A percentile compares a stretch with the other conserved stretches of the same genome.
Conservation (phyloP, 2,329 filamentous ascomycete genomes). For the Colletotrichum limetticola region DNA sequence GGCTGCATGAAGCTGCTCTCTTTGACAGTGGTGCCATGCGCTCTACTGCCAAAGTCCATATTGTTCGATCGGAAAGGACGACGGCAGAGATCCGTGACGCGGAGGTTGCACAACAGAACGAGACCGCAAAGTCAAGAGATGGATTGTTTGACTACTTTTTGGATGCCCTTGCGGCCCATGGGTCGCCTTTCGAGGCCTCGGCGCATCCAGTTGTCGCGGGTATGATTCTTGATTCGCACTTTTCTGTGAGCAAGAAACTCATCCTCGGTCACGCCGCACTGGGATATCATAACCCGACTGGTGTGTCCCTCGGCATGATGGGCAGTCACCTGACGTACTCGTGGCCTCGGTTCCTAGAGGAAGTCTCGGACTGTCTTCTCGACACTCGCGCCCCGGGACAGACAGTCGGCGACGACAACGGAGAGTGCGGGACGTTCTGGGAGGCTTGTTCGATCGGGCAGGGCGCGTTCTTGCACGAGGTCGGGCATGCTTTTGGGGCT, state of each 20-base stretch:
- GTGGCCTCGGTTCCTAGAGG: conserved; percentile 76
- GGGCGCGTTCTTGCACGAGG: conserved; percentile 77
- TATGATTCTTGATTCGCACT: conserved; percentile 76
- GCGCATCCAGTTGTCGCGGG: conserved; percentile 74
- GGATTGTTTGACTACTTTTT: conserved; percentile 57
- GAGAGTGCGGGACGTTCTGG: conserved; percentile 54
- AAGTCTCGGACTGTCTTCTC: conserved; percentile 63
- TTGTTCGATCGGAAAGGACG: conserved; percentile 74
- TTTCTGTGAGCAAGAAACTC: conserved; percentile 67
- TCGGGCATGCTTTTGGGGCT: conserved; percentile 76
- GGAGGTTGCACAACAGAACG: conserved; percentile 73
- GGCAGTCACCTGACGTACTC: conserved; percentile 77
- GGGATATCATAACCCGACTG: conserved; percentile 61
- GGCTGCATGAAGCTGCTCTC: background rate
- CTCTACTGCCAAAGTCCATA: conserved; percentile 70
- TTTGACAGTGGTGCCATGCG: conserved; percentile 25
- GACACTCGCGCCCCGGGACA: conserved; percentile 50
- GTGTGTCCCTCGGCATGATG: conserved; percentile 75
- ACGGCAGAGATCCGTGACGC: conserved; percentile 73
- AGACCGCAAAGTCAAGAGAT: conserved; percentile 63
- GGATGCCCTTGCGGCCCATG: conserved; percentile 58
- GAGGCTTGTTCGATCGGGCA: conserved; percentile 65
- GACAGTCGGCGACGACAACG: conserved; percentile 53
- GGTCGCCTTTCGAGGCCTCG: conserved; percentile 43
- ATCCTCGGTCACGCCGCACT: conserved; percentile 76